These are phyloP conservation scores for Saccharomycopsis vini DNA, from an alignment of 805 yeast species.

Conservation along the genomic window DNA sequence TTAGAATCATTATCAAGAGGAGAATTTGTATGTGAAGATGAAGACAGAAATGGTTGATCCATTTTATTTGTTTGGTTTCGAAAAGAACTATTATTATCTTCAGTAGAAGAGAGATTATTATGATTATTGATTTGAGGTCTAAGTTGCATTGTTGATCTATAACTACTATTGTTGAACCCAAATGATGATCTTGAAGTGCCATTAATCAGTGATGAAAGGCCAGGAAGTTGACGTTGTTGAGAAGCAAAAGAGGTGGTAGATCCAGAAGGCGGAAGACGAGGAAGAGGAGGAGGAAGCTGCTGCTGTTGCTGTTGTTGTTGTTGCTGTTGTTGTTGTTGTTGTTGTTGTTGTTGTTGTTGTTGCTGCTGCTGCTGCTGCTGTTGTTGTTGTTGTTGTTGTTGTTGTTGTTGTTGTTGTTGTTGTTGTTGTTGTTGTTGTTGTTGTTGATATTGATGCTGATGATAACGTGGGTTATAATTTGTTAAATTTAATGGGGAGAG, in stretches of 20 bases:
- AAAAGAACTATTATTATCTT: too few relatives aligned
- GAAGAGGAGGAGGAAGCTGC: slow-evolving; percentile 5
- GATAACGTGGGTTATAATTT: too few relatives aligned
- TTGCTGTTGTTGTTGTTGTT: not conserved
- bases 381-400: too few relatives aligned
- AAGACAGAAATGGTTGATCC: too few relatives aligned
- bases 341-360: not conserved
- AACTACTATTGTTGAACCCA: too few relatives aligned
- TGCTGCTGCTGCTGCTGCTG: not conserved
- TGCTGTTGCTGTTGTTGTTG: not conserved
- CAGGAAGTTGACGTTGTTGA: slow-evolving; percentile 1
- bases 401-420: not conserved
- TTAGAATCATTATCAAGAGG: not conserved
- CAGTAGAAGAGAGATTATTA: too few relatives aligned
- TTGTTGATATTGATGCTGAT: not conserved
- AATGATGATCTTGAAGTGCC: too few relatives aligned
- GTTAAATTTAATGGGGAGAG: too few relatives aligned
- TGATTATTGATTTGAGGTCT: too few relatives aligned
- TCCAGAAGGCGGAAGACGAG: slow-evolving; percentile 9
- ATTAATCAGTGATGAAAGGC: too few relatives aligned
- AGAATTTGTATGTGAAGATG: not conserved
- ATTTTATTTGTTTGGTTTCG: too few relatives aligned
- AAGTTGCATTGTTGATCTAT: too few relatives aligned
- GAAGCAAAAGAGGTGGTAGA: slow-evolving; percentile 8
- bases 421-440: not conserved